Evolutionary conservation across 305 asterid species (phyloP).

Genomic region (Fraxinus latifolia): DNA sequence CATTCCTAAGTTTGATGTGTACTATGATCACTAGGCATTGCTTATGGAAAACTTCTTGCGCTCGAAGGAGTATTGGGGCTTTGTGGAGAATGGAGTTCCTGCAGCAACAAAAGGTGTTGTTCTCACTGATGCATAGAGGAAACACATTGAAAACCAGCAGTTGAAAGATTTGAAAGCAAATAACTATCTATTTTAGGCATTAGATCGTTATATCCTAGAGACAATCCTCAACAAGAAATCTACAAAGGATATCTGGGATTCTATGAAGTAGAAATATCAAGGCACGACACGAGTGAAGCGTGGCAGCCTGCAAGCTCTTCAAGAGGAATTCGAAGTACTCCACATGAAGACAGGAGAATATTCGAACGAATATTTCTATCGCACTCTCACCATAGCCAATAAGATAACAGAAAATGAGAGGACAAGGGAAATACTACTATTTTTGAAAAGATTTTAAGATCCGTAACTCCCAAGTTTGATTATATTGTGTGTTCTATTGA

Average conservation of each 20-base stretch:
- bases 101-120: no score
- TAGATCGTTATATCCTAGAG: slow-evolving; percentile 1
- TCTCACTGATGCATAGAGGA: not conserved
- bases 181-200: slow-evolving; percentile 4
- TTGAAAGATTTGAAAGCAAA: slow-evolving; percentile 7
- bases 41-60: no score
- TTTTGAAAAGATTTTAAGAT: not conserved
- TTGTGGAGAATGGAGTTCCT: no score
- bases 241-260: not conserved
- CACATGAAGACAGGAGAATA: not conserved
- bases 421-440: not conserved
- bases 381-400: not conserved
- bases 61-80: no score
- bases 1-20: no score
- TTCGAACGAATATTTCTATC: not conserved
- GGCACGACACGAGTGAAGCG: not conserved
- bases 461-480: not conserved
- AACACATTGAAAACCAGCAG: not conserved
- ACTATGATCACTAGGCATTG: no score
- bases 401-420: not conserved
- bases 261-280: not conserved
- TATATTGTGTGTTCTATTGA: not conserved
- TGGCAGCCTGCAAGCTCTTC: not conserved
- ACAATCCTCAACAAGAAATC: not conserved
- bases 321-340: not conserved